Conservation (phyloP, 495 filamentous ascomycete genomes). For the Podospora pseudopauciseta region DNA sequence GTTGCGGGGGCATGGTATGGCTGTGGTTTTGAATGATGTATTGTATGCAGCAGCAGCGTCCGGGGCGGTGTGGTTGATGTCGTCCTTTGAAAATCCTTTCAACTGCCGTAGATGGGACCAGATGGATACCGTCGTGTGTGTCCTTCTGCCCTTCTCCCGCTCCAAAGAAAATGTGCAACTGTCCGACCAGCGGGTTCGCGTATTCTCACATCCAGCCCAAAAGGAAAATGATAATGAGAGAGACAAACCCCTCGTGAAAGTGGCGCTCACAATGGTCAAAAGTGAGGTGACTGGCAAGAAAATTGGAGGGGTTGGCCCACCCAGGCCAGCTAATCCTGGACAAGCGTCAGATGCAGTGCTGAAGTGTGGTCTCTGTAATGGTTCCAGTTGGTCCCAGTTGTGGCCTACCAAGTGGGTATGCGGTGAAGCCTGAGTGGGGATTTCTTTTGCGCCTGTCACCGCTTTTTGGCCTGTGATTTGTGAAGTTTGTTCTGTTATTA, state of each 20-base stretch:
- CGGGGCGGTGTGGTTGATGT: background rate
- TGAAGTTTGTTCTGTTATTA: background rate
- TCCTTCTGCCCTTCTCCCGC: background rate
- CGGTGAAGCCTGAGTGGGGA: constrained; percentile 7
- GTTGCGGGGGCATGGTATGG: background rate
- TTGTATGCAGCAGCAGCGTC: background rate
- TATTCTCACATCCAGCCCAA: background rate
- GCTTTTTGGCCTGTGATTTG: background rate
- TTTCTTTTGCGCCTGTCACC: background rate
- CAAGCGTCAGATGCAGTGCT: background rate
- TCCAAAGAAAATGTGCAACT: background rate
- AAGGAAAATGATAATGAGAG: background rate
- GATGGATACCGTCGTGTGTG: background rate
- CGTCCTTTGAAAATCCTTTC: background rate
- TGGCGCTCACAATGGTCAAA: background rate
- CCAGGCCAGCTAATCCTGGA: background rate
- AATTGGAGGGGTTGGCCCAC: background rate
- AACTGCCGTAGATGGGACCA: background rate
- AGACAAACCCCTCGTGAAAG: background rate
- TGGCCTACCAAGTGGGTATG: background rate
- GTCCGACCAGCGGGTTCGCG: background rate
- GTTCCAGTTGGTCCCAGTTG: background rate
- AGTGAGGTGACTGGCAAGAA: constrained; percentile 4
- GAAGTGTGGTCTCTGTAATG: background rate
- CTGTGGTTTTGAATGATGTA: background rate